phyloP scores from a whole-genome alignment of 1,284 basidiomycete genomes.

The Cryptococcus amylolentus region DNA sequence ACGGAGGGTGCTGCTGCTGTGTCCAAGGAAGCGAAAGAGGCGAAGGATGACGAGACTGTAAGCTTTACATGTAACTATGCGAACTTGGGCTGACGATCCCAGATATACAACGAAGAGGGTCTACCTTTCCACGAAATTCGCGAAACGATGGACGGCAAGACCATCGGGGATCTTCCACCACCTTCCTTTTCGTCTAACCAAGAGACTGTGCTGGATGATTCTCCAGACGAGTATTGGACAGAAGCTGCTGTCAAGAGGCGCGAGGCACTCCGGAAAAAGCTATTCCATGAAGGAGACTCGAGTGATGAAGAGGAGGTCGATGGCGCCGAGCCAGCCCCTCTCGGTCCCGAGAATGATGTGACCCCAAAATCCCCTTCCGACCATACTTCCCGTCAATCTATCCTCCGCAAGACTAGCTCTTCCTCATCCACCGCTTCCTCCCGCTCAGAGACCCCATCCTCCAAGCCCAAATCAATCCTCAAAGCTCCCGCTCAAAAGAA shows the following conservation, averaged over 20 bases:
- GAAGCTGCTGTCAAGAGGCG: conserved; percentile 30
- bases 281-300: conserved; percentile 27
- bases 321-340: neutral
- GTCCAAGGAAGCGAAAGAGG: neutral
- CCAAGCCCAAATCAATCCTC: conserved; percentile 34
- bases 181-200: conserved; percentile 1
- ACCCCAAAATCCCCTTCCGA: neutral
- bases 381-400: neutral
- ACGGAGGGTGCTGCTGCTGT: neutral
- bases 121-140: conserved; percentile 45
- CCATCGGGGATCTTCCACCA: conserved; percentile 23
- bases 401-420: neutral
- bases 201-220: conserved; percentile 1
- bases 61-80: neutral
- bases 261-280: conserved; percentile 23
- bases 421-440: conserved; percentile 1
- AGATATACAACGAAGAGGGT: conserved; percentile 39
- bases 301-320: neutral
- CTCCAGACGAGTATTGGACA: conserved; percentile 33
- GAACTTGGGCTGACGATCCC: neutral
- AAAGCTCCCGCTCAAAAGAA: conserved; percentile 36
- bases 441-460: neutral
- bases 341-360: neutral
- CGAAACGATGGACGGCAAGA: conserved; percentile 33
- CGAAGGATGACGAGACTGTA: conserved; percentile 10